These are phyloP conservation scores for Wickerhamia fluorescens DNA, from an alignment of 805 yeast species.

Conservation along the genomic window DNA sequence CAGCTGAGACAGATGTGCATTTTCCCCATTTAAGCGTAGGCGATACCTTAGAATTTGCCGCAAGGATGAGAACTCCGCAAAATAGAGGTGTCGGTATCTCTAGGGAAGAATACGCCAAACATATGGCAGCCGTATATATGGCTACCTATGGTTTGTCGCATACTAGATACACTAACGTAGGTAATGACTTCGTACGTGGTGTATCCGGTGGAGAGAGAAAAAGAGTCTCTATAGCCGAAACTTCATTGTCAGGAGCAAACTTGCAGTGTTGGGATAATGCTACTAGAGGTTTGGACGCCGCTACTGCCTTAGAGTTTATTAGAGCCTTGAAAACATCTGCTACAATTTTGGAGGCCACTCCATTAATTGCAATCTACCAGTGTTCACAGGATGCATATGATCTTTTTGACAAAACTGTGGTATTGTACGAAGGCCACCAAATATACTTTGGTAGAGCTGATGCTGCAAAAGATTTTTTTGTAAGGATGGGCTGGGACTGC, in stretches of 20 bases:
- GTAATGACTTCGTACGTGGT: conserved; percentile 62
- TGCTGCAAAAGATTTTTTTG: conserved; percentile 37
- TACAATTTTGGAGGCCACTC: conserved; percentile 44
- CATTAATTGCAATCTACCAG: conserved; percentile 61
- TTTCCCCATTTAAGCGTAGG: conserved; percentile 49
- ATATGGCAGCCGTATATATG: conserved; percentile 40
- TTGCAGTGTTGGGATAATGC: conserved; percentile 73
- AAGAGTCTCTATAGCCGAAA: conserved; percentile 66
- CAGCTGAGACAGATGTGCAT: conserved; percentile 47
- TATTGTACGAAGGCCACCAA: conserved; percentile 55
- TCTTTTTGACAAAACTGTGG: conserved; percentile 54
- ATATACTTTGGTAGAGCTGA: conserved; percentile 51
- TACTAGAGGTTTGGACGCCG: conserved; percentile 77
- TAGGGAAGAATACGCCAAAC: conserved; percentile 30
- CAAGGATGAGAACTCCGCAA: conserved; percentile 46
- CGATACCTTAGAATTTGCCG: conserved; percentile 48
- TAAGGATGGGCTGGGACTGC: conserved; percentile 34
- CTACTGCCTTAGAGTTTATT: conserved; percentile 71
- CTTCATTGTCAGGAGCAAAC: conserved; percentile 44
- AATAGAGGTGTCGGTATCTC: conserved; percentile 42
- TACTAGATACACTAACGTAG: conserved; percentile 56
- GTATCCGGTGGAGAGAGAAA: conserved; percentile 70
- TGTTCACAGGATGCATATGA: conserved; percentile 60
- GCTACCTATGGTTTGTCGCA: conserved; percentile 49
- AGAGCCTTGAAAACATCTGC: conserved; percentile 57